Conservation (phyloP, 345 rosid genomes). For the Excoecaria cochinchinensis region DNA sequence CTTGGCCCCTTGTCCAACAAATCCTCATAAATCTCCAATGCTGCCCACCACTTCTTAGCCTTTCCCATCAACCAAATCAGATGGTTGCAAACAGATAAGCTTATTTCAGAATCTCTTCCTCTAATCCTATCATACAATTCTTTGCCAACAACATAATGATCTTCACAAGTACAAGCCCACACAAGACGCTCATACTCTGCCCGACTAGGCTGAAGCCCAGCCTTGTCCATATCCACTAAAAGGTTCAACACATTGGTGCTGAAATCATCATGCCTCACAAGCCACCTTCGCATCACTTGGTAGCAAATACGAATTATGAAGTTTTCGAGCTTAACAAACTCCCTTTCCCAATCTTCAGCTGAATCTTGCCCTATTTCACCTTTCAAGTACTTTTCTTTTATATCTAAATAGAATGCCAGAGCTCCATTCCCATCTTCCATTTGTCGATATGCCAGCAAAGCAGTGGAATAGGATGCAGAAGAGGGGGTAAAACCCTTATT, state of each 20-base stretch:
- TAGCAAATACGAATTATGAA: constrained; percentile 67
- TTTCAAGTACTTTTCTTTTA: constrained; percentile 53
- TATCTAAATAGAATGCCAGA: constrained; percentile 58
- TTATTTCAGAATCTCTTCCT: constrained; percentile 54
- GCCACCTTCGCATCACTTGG: constrained; percentile 87
- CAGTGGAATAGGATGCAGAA: constrained; percentile 73
- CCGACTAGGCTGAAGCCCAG: constrained; percentile 46
- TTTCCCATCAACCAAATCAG: constrained; percentile 93
- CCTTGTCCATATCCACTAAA: constrained; percentile 63
- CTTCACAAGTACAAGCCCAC: constrained; percentile 92
- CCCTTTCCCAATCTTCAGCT: constrained; percentile 56
- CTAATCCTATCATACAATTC: constrained; percentile 72
- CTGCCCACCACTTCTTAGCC: constrained; percentile 98
- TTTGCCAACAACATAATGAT: constrained; percentile 64
- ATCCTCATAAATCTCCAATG: constrained; percentile 89
- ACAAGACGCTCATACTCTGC: constrained; percentile 76
- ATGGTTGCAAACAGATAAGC: constrained; percentile 92
- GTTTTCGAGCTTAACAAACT: constrained; percentile 63
- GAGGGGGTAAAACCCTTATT: constrained; percentile 61
- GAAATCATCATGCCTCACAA: constrained; percentile 50
- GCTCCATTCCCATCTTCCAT: constrained; percentile 86
- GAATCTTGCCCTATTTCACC: constrained; percentile 50
- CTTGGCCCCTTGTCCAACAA: constrained; percentile 78
- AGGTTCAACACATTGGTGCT: constrained; percentile 62
- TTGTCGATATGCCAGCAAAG: constrained; percentile 67